Evolutionary conservation across 352 stramenopile species (phyloP).

Genomic region (Pythium vanterpoolii): DNA sequence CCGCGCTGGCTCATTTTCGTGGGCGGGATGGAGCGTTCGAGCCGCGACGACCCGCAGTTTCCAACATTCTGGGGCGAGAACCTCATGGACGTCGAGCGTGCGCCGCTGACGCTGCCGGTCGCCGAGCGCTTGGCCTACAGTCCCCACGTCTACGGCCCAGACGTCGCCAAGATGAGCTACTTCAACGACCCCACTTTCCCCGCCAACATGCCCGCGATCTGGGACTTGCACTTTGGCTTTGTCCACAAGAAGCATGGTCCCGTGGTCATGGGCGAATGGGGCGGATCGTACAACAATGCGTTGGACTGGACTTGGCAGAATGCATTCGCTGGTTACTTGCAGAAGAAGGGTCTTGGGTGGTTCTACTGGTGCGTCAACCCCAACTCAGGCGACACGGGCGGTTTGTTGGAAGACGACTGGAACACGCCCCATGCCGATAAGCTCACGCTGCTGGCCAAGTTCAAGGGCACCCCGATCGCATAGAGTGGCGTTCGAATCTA

Average conservation of each 20-base stretch:
- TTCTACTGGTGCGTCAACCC: slow-evolving; percentile 74
- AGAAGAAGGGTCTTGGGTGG: slow-evolving; percentile 26
- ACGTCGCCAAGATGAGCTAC: slow-evolving; percentile 42
- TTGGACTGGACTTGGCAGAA: slow-evolving; percentile 49
- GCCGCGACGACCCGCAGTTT: slow-evolving; percentile 22
- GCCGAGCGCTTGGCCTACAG: slow-evolving; percentile 43
- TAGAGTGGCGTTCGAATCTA: too few relatives aligned
- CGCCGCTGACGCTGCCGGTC: slow-evolving; percentile 29
- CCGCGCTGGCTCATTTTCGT: slow-evolving; percentile 54
- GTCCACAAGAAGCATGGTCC: slow-evolving; percentile 25
- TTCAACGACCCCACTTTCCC: slow-evolving; percentile 36
- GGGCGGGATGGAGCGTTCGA: slow-evolving; percentile 42
- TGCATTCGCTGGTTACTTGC: slow-evolving; percentile 39
- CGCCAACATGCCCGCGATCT: slow-evolving; percentile 51
- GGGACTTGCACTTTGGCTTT: slow-evolving; percentile 58
- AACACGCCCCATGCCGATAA: slow-evolving; percentile 40
- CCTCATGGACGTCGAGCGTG: slow-evolving; percentile 26
- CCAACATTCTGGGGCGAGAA: slow-evolving; percentile 59
- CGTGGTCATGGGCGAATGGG: slow-evolving; percentile 63
- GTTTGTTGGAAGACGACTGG: slow-evolving; percentile 56
- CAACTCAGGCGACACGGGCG: slow-evolving; percentile 58
- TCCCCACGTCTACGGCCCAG: slow-evolving; percentile 50
- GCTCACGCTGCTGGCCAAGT: slow-evolving; percentile 40
- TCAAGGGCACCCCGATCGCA: slow-evolving; percentile 34
- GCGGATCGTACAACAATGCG: slow-evolving; percentile 29